phyloP scores from a whole-genome alignment of 2,329 filamentous ascomycete genomes.

The Ophiostoma tasmaniense region DNA sequence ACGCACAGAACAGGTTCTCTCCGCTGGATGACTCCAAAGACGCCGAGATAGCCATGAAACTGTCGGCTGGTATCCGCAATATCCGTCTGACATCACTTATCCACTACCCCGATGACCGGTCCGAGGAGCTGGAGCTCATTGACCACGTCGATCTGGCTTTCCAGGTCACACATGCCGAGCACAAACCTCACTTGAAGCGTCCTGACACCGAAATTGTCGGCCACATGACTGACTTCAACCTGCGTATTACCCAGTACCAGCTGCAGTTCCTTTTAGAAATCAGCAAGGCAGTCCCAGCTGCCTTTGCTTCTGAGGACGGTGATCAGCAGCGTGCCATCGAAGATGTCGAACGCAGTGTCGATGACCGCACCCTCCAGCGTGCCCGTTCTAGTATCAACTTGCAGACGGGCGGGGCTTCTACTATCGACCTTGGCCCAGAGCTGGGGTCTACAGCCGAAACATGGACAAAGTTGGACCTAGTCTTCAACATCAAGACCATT shows the following conservation, averaged over 20 bases:
- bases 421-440: constrained; percentile 56
- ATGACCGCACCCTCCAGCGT: constrained; percentile 42
- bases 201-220: constrained; percentile 90
- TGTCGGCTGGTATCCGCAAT: constrained; percentile 85
- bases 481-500: constrained; percentile 81
- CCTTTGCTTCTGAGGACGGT: constrained; percentile 54
- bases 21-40: constrained; percentile 69
- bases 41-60: constrained; percentile 73
- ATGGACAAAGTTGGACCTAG: constrained; percentile 89
- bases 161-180: constrained; percentile 84
- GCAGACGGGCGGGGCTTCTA: not conserved
- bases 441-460: constrained; percentile 58
- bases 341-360: constrained; percentile 62
- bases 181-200: constrained; percentile 64
- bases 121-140: constrained; percentile 90
- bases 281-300: constrained; percentile 76
- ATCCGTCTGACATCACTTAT: constrained; percentile 85
- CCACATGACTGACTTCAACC: constrained; percentile 85
- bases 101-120: constrained; percentile 61
- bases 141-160: constrained; percentile 94
- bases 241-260: constrained; percentile 83
- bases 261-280: constrained; percentile 83
- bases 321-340: constrained; percentile 64
- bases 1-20: constrained; percentile 87
- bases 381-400: constrained; percentile 35